These are phyloP conservation scores for Fraxinus dipetala DNA, from an alignment of 305 asterid species.

Conservation along the genomic window DNA sequence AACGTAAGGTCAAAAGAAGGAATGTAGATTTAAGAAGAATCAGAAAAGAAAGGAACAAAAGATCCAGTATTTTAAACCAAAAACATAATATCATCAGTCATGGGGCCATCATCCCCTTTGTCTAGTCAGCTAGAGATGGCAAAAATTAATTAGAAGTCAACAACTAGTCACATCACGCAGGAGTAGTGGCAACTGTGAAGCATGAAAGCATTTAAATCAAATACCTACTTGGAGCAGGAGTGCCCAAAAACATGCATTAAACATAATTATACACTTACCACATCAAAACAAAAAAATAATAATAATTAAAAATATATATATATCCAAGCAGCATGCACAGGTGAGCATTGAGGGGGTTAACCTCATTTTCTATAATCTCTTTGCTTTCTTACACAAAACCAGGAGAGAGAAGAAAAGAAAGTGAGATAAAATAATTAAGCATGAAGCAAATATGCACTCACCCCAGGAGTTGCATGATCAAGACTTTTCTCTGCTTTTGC, in stretches of 20 bases:
- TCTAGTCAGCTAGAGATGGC: conserved; percentile 18
- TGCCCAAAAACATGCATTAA: conserved; percentile 1
- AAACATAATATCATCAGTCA: conserved; percentile 13
- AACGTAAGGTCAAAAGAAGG: conserved; percentile 15
- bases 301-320: too few relatives aligned
- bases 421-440: background rate
- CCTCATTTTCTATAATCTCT: background rate
- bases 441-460: conserved; percentile 42
- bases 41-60: background rate
- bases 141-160: conserved; percentile 11
- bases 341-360: background rate
- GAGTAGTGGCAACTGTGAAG: conserved; percentile 10
- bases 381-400: background rate
- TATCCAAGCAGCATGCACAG: background rate
- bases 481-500: conserved; percentile 91
- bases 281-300: background rate
- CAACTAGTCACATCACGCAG: conserved; percentile 19
- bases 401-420: background rate
- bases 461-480: conserved; percentile 97
- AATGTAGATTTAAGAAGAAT: conserved; percentile 1
- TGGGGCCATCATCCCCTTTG: background rate
- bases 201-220: background rate
- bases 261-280: background rate
- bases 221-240: background rate
- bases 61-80: conserved; percentile 13